phyloP scores from a whole-genome alignment of 2,329 filamentous ascomycete genomes.

The Daldinia sp. region DNA sequence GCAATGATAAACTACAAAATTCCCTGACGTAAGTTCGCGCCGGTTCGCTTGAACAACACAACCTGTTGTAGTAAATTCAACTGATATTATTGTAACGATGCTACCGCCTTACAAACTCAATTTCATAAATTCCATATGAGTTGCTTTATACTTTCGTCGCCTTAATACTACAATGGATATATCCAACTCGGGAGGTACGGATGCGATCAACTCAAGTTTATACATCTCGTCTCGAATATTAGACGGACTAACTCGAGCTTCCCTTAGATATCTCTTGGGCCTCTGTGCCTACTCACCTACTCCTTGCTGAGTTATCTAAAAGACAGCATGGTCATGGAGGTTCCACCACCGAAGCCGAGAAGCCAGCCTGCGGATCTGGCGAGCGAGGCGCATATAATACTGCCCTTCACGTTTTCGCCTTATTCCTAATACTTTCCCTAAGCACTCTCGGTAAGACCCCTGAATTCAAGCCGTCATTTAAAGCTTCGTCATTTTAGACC shows the following conservation, averaged over 20 bases:
- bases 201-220: neutral
- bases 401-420: conserved; percentile 70
- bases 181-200: conserved; percentile 24
- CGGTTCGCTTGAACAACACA: neutral
- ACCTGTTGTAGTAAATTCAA: neutral
- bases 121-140: neutral
- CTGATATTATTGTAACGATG: neutral
- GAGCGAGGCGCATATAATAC: conserved; percentile 69
- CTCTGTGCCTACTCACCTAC: conserved; percentile 59
- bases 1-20: neutral
- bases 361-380: conserved; percentile 62
- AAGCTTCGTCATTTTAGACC: neutral
- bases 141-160: neutral
- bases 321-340: conserved; percentile 50
- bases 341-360: conserved; percentile 47
- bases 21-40: neutral
- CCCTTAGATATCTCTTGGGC: conserved; percentile 53
- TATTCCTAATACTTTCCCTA: conserved; percentile 70
- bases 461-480: neutral
- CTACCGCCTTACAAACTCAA: neutral
- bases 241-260: neutral
- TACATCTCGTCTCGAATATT: neutral
- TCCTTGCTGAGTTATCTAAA: conserved; percentile 61
- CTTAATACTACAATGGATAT: conserved; percentile 11
- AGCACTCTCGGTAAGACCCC: conserved; percentile 63